Percentiles rank a stretch among this genome's conserved stretches.
These are phyloP conservation scores for Bimuria novae-zelandiae DNA, from an alignment of 2,329 filamentous ascomycete genomes.

Conservation along the genomic window DNA sequence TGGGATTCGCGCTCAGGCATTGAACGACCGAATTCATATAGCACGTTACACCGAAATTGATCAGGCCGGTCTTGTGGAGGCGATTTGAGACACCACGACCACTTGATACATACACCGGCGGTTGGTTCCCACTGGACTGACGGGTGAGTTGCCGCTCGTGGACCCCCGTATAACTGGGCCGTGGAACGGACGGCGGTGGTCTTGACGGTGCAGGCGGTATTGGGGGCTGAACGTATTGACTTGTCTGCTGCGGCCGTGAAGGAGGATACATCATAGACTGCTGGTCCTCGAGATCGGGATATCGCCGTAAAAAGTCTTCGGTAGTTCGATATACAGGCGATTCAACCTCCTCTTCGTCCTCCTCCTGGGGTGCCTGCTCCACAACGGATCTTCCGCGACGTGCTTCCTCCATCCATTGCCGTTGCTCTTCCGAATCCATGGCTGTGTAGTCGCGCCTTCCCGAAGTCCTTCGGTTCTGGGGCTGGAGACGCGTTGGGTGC, in stretches of 20 bases:
- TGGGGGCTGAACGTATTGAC: constrained; percentile 54
- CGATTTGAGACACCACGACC: constrained; percentile 51
- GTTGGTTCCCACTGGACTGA: constrained; percentile 41
- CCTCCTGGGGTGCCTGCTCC: constrained; percentile 37
- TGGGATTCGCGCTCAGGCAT: constrained; percentile 73
- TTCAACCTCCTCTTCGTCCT: constrained; percentile 35
- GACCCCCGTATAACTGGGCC: constrained; percentile 80
- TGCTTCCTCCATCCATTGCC: constrained; percentile 77
- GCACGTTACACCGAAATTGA: constrained; percentile 82
- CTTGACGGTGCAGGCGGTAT: constrained; percentile 66
- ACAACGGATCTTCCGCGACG: constrained; percentile 65
- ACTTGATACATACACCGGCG: constrained; percentile 52
- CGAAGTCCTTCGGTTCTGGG: constrained; percentile 56
- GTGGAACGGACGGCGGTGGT: constrained; percentile 60
- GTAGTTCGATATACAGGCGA: constrained; percentile 65
- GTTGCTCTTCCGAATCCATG: constrained; percentile 79
- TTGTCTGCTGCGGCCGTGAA: constrained; percentile 43
- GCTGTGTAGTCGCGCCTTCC: constrained; percentile 65
- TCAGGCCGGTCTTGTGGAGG: constrained; percentile 71
- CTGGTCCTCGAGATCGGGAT: constrained; percentile 67
- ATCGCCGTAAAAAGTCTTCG: constrained; percentile 83
- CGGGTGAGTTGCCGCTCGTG: constrained; percentile 58
- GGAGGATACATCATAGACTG: constrained; percentile 60
- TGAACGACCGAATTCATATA: constrained; percentile 94
- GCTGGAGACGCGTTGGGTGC: constrained; percentile 56